Conservation (phyloP, 1,139 yeast genomes). For the Barnettozyma hawaiiensis region DNA sequence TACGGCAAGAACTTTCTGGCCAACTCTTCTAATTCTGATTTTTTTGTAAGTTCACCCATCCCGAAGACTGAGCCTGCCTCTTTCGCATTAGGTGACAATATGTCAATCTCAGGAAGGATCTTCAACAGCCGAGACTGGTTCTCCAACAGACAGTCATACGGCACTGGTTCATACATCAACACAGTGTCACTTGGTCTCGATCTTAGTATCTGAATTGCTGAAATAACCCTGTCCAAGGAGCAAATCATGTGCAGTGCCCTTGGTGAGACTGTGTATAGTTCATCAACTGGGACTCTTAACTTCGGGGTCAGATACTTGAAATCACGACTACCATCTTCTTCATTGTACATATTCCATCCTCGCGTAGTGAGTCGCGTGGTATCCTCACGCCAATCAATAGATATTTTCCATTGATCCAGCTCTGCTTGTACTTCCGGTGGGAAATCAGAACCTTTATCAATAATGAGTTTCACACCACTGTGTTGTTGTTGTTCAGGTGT, state of each 20-base stretch:
- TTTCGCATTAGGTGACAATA: constrained; percentile 78
- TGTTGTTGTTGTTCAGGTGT: constrained; percentile 32
- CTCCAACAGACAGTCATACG: constrained; percentile 59
- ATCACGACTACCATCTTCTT: constrained; percentile 52
- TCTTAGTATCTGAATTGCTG: constrained; percentile 27
- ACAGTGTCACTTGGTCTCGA: constrained; percentile 29
- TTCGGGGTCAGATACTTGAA: constrained; percentile 60
- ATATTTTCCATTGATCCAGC: constrained; percentile 57
- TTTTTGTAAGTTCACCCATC: constrained; percentile 36
- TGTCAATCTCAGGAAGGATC: constrained; percentile 44
- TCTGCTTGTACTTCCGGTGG: constrained; percentile 44
- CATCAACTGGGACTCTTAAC: constrained; percentile 55
- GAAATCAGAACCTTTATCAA: constrained; percentile 78
- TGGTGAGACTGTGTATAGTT: constrained; percentile 39
- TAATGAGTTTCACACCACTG: constrained; percentile 52
- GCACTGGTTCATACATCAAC: constrained; percentile 82
- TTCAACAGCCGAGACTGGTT: constrained; percentile 31
- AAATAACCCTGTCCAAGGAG: constrained; percentile 30
- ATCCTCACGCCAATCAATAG: constrained; percentile 49
- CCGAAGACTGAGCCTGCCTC: constrained; percentile 67
- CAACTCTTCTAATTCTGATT: constrained; percentile 37
- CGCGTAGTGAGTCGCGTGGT: constrained; percentile 59
- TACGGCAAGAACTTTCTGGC: constrained; percentile 38
- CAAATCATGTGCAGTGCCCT: constrained; percentile 68
- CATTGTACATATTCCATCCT: constrained; percentile 53